These are phyloP conservation scores for Polytrichum commune DNA, from an alignment of 225 moss, liverwort and hornwort species.

Conservation along the genomic window DNA sequence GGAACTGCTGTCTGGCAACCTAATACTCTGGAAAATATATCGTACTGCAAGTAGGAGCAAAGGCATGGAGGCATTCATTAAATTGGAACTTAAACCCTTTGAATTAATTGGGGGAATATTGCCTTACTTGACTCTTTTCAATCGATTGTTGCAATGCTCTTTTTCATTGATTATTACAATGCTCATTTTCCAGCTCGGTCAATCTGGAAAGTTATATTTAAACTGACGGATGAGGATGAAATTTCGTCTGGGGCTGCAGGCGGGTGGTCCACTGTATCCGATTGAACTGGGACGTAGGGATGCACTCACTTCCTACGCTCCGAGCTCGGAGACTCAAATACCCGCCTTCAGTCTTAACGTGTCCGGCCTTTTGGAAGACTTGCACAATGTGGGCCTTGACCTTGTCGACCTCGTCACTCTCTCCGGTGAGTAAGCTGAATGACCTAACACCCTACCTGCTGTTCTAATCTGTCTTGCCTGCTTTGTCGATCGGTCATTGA, in stretches of 20 bases:
- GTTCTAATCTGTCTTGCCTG: no score
- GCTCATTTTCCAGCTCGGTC: not conserved
- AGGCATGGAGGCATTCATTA: no score
- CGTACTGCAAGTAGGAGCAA: no score
- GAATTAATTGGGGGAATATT: no score
- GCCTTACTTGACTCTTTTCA: no score
- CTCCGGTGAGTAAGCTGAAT: slow-evolving; percentile 14
- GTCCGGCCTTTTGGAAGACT: slow-evolving; percentile 26
- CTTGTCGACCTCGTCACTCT: slow-evolving; percentile 23
- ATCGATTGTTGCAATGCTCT: no score
- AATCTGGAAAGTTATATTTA: not conserved
- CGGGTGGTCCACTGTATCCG: slow-evolving; percentile 30
- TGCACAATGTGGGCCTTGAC: slow-evolving; percentile 16
- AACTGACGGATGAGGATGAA: not conserved
- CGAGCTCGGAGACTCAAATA: slow-evolving; percentile 12
- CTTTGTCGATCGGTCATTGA: no score
- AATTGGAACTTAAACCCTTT: no score
- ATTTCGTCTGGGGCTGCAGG: slow-evolving; percentile 1
- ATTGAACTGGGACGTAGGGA: slow-evolving; percentile 34
- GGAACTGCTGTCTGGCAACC: not conserved
- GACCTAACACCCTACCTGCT: no score
- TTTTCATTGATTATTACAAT: not conserved
- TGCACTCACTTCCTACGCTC: slow-evolving; percentile 25
- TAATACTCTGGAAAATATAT: not conserved
- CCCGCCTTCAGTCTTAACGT: slow-evolving; percentile 28